A percentile compares a stretch with the other conserved stretches of the same genome.
phyloP scores from a whole-genome alignment of 805 yeast species.

The Saccharomycopsis capsularis region DNA sequence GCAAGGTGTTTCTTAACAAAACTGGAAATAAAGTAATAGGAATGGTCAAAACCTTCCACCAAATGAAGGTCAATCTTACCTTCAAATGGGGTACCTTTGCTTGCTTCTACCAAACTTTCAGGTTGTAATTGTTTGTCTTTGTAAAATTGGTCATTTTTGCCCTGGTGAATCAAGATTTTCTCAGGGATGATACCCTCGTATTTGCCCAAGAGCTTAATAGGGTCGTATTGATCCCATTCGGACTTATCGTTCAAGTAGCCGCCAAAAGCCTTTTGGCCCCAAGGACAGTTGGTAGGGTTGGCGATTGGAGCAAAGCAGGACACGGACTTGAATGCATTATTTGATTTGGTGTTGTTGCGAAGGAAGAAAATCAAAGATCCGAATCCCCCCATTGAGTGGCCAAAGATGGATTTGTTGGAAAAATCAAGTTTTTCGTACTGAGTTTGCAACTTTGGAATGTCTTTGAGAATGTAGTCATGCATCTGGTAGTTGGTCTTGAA shows the following conservation, averaged over 20 bases:
- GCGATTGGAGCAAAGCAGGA: conserved; percentile 88
- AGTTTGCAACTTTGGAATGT: conserved; percentile 51
- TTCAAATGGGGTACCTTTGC: conserved; percentile 52
- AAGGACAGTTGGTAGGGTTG: conserved; percentile 68
- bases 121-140: conserved; percentile 56
- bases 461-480: conserved; percentile 77
- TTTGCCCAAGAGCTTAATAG: conserved; percentile 60
- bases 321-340: conserved; percentile 55
- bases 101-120: conserved; percentile 55
- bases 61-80: conserved; percentile 52
- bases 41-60: conserved; percentile 86
- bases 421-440: conserved; percentile 50
- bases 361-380: conserved; percentile 77
- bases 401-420: conserved; percentile 60
- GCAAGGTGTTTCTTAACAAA: conserved; percentile 79
- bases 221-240: conserved; percentile 73
- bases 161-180: conserved; percentile 76
- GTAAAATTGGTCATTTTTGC: conserved; percentile 71
- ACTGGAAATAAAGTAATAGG: conserved; percentile 76
- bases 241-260: conserved; percentile 51
- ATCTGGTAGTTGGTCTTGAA: conserved; percentile 72
- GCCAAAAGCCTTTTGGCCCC: conserved; percentile 84
- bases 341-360: conserved; percentile 48
- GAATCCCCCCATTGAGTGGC: conserved; percentile 98
- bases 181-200: conserved; percentile 33